These are phyloP conservation scores for Acer campestre DNA, from an alignment of 345 rosid genomes.

Conservation along the genomic window DNA sequence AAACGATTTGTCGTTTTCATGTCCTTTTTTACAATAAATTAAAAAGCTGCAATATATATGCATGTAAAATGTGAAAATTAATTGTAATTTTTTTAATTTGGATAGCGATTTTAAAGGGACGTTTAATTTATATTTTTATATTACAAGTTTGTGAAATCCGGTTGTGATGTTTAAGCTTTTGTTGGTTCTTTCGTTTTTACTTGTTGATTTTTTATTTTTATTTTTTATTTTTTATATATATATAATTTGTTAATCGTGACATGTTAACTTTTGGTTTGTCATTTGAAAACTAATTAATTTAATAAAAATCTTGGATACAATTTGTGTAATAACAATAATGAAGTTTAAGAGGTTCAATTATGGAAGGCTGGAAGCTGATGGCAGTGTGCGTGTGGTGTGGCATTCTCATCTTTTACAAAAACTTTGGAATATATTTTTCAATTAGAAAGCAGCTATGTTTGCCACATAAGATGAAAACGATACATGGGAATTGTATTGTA, in stretches of 20 bases:
- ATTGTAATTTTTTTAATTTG: not conserved
- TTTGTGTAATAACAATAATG: not conserved
- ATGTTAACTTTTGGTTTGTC: not conserved
- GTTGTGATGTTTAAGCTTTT: not conserved
- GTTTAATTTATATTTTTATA: not conserved
- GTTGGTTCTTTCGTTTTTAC: constrained; percentile 14
- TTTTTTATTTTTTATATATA: no score
- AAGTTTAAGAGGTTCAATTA: not conserved
- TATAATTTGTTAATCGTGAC: not conserved
- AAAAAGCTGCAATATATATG: no score
- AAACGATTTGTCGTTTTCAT: not conserved
- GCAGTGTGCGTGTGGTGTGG: not conserved
- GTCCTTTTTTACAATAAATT: not conserved
- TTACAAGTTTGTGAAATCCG: not conserved
- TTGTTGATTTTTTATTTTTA: not conserved
- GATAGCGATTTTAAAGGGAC: constrained; percentile 22
- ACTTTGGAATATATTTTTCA: not conserved
- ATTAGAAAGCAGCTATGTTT: not conserved
- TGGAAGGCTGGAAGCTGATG: not conserved
- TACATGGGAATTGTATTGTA: not conserved
- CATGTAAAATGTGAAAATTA: not conserved
- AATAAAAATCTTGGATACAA: no score
- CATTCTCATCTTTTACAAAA: not conserved
- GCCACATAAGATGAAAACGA: constrained; percentile 5
- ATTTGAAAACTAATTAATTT: not conserved